These are phyloP conservation scores for Metschnikowia matae DNA, from an alignment of 805 yeast species.

Conservation along the genomic window DNA sequence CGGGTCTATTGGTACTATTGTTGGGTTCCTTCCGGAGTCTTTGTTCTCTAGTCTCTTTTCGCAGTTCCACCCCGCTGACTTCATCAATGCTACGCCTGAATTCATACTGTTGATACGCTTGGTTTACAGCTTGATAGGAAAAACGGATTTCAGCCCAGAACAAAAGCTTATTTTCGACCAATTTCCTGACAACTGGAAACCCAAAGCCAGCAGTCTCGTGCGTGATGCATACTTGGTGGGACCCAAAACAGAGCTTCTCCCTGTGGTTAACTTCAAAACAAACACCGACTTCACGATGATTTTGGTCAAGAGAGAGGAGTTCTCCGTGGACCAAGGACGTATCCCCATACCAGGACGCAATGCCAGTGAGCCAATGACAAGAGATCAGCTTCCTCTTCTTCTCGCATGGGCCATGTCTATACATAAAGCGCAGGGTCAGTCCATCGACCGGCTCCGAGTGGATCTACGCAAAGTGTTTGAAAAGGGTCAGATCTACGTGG, in stretches of 20 bases:
- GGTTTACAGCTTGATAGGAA: slow-evolving; percentile 10
- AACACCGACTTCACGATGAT: slow-evolving; percentile 28
- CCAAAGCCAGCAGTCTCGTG: slow-evolving; percentile 11
- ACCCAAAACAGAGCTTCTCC: slow-evolving; percentile 24
- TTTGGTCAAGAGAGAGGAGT: slow-evolving; percentile 32
- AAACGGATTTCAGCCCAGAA: slow-evolving; percentile 2
- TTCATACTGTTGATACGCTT: slow-evolving; percentile 11
- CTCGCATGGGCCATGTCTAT: slow-evolving; percentile 97
- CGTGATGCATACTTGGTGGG: slow-evolving; percentile 9
- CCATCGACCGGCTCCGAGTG: slow-evolving; percentile 70
- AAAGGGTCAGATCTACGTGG: slow-evolving; percentile 94
- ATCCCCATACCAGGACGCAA: background rate
- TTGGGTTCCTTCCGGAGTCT: slow-evolving; percentile 41
- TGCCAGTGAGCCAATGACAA: slow-evolving; percentile 5
- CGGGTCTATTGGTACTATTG: slow-evolving; percentile 70
- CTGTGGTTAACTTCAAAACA: slow-evolving; percentile 46
- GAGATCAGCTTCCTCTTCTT: slow-evolving; percentile 72
- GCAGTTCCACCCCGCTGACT: slow-evolving; percentile 11
- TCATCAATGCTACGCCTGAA: slow-evolving; percentile 10
- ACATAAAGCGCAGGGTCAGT: slow-evolving; percentile 94
- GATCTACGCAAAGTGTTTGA: slow-evolving; percentile 77
- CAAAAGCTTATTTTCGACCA: slow-evolving; percentile 5
- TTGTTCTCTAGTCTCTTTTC: slow-evolving; percentile 10
- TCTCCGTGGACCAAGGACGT: slow-evolving; percentile 30
- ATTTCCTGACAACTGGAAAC: slow-evolving; percentile 13